Evolutionary conservation across 371 early-diverging fungal genomes (phyloP), one percentile per base, ranked within the genome.

Genomic region (Mycotypha africana): DNA sequence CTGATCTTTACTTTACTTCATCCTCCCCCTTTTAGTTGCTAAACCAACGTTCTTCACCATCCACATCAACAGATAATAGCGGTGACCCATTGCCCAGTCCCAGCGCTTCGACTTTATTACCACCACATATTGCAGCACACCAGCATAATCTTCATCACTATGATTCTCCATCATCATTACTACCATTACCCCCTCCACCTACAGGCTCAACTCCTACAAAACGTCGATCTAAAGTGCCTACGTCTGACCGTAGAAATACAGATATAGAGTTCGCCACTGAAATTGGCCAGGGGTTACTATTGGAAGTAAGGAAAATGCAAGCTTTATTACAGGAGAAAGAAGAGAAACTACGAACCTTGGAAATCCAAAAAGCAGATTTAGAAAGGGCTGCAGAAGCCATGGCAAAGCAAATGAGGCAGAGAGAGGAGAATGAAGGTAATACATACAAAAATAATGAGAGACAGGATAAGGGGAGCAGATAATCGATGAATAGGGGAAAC

Each of bases 381-480:
- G 83, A 79, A 40, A 71, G 76, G 21, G 69, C 75, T 28, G 71
- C 80, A 20, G 86, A 87, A 46, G 69, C 79, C 15, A 72, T 83
- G 62, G 71, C 72, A 26, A 79, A 78, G 39, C 79, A 80, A 49
- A 60, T 81, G 38, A 70, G 79, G 4, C 71, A 74, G 26, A 66
- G 67, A 35, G 78, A 81, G 53, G 81, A 84, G 57, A 70, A 65
- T 40, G 82, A 82, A 70, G 80, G 82, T 78, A 73, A n/a, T n/a
- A n/a, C n/a, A n/a, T n/a, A n/a, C n/a, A n/a, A n/a, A n/a, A n/a
- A n/a, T n/a, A n/a, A n/a, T n/a, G n/a, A n/a, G n/a, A n/a, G n/a
- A n/a, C n/a, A n/a, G n/a, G n/a, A n/a, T n/a, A n/a, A n/a, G n/a
- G n/a, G n/a, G n/a, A n/a, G n/a, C n/a, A n/a, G n/a, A n/a, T n/a